Evolutionary conservation across 331 rosid species (phyloP), one percentile per base, ranked within the genome.

Genomic region (Prunus yedoensis): DNA sequence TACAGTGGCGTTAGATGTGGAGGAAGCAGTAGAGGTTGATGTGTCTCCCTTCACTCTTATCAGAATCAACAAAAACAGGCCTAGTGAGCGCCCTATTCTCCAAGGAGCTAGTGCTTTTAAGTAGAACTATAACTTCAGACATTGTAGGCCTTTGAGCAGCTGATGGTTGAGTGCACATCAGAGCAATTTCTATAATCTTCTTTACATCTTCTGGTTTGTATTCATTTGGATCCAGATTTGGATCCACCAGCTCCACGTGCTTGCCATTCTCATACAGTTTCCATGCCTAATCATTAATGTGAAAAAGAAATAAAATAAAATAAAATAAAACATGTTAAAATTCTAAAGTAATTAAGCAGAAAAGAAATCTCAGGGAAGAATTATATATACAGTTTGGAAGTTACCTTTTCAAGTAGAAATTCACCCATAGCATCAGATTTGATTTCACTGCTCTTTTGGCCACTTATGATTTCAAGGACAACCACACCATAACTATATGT

Each of bases 161-260:
- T 5, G 93, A 79, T 49, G 96, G 70, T 53, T 90, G 96, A 58
- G 88, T 83, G 82, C 96, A 90, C 68, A 83, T 23, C 17, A 88
- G 60, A 53, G 87, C 96, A 41, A 90, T 85, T 77, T 86, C 89
- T 59, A 86, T 25, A 27, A 77, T 41, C 45, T 74, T 90, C 79
- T 84, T 85, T 81, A 88, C 80, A 58, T 84, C 88, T 76, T 85
- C 90, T 68, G 45, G 65, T 56, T 82, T 80, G 66, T 79, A 88
- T 0, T 88, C 89, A 27, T 66, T 66, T 38, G 83, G 74, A 38
- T 86, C 86, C 63, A 90, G 66, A 9, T 20, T 79, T 46, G 85
- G 70, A 78, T 88, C 92, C 46, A 76, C 81, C 64, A 88, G 78
- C 60, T 86, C 83, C 25, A 68, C 13, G 53, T 90, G 89, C 75